Base-by-base conservation (phyloP, 208 protist species). In the Trypanosoma theileri region DNA sequence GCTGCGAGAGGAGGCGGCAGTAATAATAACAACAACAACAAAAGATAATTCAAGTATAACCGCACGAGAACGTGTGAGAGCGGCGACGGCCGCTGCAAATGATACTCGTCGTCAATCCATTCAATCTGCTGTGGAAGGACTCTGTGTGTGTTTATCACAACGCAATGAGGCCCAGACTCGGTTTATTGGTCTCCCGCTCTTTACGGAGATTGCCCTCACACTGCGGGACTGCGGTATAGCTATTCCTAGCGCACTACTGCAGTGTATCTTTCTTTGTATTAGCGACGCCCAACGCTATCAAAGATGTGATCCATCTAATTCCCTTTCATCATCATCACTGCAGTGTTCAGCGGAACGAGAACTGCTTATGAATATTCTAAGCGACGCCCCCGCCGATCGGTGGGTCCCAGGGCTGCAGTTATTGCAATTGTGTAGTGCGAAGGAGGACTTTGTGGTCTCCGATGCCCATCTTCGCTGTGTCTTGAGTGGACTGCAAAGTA, bases 221-320 rank as follows among this genome's bases (percentile, higher is more conserved):
- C 58, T 94, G 21, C 51, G 58, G 9, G 66, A 63, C 40, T 62
- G 84, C 19, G 56, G 60, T 35, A 59, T 78, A 24, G 16, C 50
- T 14, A 17, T 73, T n/a, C 82, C 89, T 0, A 92, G 85, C 58
- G 83, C 85, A 22, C 64, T 94, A 12, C 66, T 79, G n/a, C 85
- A 88, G 63, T 94, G 85, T 52, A 60, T 92, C 9, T 81, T 91
- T 50, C 68, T 94, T 4, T 88, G 77, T 66, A 59, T 92, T 17
- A 80, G 69, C 1, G 80, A 86, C 45, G 59, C 65, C 14, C 70
- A 66, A 28, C 64, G 17, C 13, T 42, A 28, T 42, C 40, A 59
- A 21, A 50, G 31, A 24, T 26, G 28, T 50, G 55, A 55, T 3
- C 2, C 44, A n/a, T 11, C 44, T n/a, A 48, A 48, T 48, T 48